These are phyloP conservation scores for Fraxinus nigra DNA, from an alignment of 305 asterid species.

Conservation along the genomic window DNA sequence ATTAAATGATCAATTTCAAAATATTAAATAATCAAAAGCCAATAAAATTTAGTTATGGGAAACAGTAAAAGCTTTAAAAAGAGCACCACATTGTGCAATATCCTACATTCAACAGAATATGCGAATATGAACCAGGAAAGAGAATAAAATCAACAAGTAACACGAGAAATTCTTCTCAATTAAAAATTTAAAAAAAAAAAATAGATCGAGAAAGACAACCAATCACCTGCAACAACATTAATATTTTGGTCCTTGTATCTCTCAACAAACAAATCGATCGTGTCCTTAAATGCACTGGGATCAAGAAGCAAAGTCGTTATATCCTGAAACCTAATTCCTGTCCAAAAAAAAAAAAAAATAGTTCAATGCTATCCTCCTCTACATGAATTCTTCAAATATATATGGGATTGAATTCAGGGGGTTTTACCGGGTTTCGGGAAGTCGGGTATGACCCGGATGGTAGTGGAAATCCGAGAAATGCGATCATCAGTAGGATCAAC, in stretches of 20 bases:
- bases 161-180: neutral
- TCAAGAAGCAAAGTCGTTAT: constrained; percentile 82
- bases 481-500: constrained; percentile 45
- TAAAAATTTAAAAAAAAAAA: neutral
- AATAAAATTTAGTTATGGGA: neutral
- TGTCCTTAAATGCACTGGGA: constrained; percentile 73
- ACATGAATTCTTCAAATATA: neutral
- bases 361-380: neutral
- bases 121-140: neutral
- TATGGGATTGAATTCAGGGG: neutral
- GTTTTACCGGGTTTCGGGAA: constrained; percentile 76
- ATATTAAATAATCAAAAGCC: neutral
- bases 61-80: neutral
- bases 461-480: constrained; percentile 58
- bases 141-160: neutral
- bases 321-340: constrained; percentile 85
- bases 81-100: constrained; percentile 2
- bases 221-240: constrained; percentile 72
- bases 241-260: constrained; percentile 63
- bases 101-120: constrained; percentile 10
- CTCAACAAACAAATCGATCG: constrained; percentile 86
- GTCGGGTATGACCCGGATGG: constrained; percentile 80
- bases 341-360: constrained; percentile 6
- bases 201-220: constrained; percentile 27
- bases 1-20: constrained; percentile 11